These are phyloP conservation scores for Xylariaceae sp. DNA, from an alignment of 2,329 filamentous ascomycete species.

Conservation along the genomic window DNA sequence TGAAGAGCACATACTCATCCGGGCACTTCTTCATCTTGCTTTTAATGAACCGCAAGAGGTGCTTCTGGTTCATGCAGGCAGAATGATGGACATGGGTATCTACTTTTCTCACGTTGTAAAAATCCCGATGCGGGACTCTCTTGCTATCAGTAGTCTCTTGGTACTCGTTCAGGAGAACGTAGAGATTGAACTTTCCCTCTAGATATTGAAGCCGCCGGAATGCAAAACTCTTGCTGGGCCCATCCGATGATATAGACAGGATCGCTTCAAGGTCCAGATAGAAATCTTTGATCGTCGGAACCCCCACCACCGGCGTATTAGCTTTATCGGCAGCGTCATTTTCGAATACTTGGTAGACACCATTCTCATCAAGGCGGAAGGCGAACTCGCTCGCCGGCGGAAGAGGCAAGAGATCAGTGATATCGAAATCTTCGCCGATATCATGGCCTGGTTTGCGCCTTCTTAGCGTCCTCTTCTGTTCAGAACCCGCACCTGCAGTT, in stretches of 20 bases:
- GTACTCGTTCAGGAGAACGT: constrained; percentile 91
- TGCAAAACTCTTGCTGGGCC: constrained; percentile 94
- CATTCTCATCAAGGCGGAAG: constrained; percentile 78
- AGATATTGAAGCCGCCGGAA: constrained; percentile 93
- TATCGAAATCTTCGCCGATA: constrained; percentile 89
- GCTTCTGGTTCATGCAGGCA: constrained; percentile 99
- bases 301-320: constrained; percentile 71
- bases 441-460: constrained; percentile 84
- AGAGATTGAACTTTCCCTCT: constrained; percentile 96
- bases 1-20: constrained; percentile 88
- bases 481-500: constrained; percentile 35
- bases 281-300: constrained; percentile 93
- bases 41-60: constrained; percentile 97
- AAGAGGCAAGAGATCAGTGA: constrained; percentile 75
- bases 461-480: constrained; percentile 53
- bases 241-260: constrained; percentile 87
- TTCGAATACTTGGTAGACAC: constrained; percentile 92
- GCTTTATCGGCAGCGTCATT: constrained; percentile 63
- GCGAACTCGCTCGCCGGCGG: constrained; percentile 71
- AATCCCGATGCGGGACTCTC: constrained; percentile 94
- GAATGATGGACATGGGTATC: constrained; percentile 99
- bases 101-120: constrained; percentile 98
- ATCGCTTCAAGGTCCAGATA: constrained; percentile 93
- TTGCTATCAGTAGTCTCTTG: constrained; percentile 98
- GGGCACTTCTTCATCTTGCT: constrained; percentile 99